Evolutionary conservation across 2,329 filamentous ascomycete species (phyloP), one percentile per base, ranked within the genome.

Genomic region (Simplicillium sp.): DNA sequence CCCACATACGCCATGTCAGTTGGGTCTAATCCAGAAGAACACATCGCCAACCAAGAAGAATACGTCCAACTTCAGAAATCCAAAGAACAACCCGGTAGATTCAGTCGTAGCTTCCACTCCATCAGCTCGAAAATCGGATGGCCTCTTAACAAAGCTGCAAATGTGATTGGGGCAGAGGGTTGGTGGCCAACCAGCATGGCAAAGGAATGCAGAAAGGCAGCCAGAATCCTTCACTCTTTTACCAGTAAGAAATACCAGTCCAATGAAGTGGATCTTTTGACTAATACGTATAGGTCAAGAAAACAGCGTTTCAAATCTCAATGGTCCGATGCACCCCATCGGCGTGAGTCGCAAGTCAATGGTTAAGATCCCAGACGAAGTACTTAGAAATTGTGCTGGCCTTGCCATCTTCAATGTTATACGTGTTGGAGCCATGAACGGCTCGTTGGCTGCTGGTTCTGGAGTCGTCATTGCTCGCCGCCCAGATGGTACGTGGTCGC

Each of bases 111-210:
- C 44, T 81, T 84, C 54, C 79, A 84, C 61, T 78, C 76, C 53
- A 66, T 73, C 44, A 70, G 78, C 43, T 80, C 83, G 61, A 82
- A 80, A 52, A 67, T 82, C 20, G 79, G 78, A 9, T 68, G 71
- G 12, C 80, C 82, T 4, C 71, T 85, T 44, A 86, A 86, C 56
- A 75, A 71, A 43, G 63, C 84, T 14, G 80, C 77, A 39, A 82
- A 85, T 58, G 74, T 75, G 48, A 61, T 87, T 34, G 82, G 82
- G 45, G 75, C 78, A 18, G 83, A 87, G 56, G 80, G 82, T 11
- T 87, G 85, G 56, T 87, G 82, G 83, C 83, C 84, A 3, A 83
- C 80, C 20, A 77, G 75, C 4, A 64, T 87, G 50, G 82, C 86
- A 52, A 80, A 81, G 54, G 84, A 87, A 62, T 79, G 78, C 53